Base-by-base conservation (phyloP, 2,329 filamentous ascomycete genomes). In the Lasiodiplodia theobromae region DNA sequence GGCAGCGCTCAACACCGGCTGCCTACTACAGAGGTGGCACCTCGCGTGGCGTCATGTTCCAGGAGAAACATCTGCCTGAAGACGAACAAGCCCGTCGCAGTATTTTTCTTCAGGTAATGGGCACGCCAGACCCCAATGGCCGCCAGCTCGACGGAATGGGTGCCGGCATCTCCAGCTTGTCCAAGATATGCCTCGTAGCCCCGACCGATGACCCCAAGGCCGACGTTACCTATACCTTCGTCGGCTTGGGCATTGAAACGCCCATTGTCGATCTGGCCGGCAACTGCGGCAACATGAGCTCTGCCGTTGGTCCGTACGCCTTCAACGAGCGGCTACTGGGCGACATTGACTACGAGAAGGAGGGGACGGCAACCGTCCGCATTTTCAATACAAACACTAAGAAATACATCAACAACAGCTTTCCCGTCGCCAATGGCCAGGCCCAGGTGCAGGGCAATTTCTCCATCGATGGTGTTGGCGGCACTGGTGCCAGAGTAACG, bases 231-330 rank as follows among this genome's bases (percentile, higher is more conserved):
- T 93, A 90, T 74, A 93, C 90, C 0, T 93, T 93, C 75, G 86
- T 90, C 1, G 88, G 89, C 49, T 81, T 93, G 7, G 90, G 90
- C 2, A 86, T 93, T 66, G 85, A 86, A 65, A 84, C 89, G 72
- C 81, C 81, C 4, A 79, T 82, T 38, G 83, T 93, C 2, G 91
- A 93, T 73, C 85, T 87, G 73, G 87, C 88, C 0, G 88, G 90
- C 28, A 93, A 92, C 73, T 93, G 91, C 75, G 91, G 91, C n/a
- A 93, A 93, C 76, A 91, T 93, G 89, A 87, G 84, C 6, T 84
- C 86, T 51, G 85, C 88, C 0, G 85, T 93, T 56, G 91, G 90
- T 0, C 90, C 91, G 0, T 89, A 87, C 74, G 88, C 88, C 2
- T 64, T 64, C 44, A 64, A 64, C 31, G 60, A 51, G 28, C 60